These are phyloP conservation scores for Carnegiea gigantea DNA, from an alignment of 179 eudicot genomes.

Conservation along the genomic window DNA sequence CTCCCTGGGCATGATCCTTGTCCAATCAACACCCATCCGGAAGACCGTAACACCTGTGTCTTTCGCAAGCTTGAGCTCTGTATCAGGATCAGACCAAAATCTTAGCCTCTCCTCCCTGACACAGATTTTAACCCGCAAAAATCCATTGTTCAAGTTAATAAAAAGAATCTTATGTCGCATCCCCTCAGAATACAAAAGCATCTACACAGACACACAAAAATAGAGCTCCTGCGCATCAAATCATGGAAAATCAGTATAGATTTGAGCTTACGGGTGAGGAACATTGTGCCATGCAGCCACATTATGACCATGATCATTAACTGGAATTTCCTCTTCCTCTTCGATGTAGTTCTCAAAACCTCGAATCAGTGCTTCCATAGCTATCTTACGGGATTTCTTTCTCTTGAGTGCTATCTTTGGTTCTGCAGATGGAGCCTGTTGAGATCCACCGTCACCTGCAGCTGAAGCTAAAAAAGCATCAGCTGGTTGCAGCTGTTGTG, in stretches of 20 bases:
- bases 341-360: slow-evolving; percentile 64
- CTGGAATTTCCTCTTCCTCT: slow-evolving; percentile 41
- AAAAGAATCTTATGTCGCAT: slow-evolving; percentile 1
- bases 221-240: slow-evolving; percentile 12
- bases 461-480: slow-evolving; percentile 71
- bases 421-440: slow-evolving; percentile 46
- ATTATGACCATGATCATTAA: slow-evolving; percentile 55
- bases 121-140: slow-evolving; percentile 26
- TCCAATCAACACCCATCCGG: slow-evolving; percentile 97
- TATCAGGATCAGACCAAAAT: slow-evolving; percentile 99
- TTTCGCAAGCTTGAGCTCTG: slow-evolving; percentile 82
- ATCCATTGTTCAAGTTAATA: slow-evolving; percentile 13
- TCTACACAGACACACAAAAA: slow-evolving; percentile 1
- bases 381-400: slow-evolving; percentile 62
- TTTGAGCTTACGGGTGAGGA: slow-evolving; percentile 76
- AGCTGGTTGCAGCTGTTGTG: slow-evolving; percentile 38
- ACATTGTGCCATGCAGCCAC: slow-evolving; percentile 99
- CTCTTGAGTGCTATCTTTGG: slow-evolving; percentile 44
- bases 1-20: slow-evolving; percentile 94
- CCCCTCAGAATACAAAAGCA: not conserved
- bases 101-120: slow-evolving; percentile 95
- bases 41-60: slow-evolving; percentile 79
- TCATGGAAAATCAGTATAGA: not conserved
- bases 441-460: slow-evolving; percentile 78
- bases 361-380: slow-evolving; percentile 97